These are phyloP conservation scores for Mortierella sp. DNA, from an alignment of 371 early-diverging fungal species.

Conservation along the genomic window DNA sequence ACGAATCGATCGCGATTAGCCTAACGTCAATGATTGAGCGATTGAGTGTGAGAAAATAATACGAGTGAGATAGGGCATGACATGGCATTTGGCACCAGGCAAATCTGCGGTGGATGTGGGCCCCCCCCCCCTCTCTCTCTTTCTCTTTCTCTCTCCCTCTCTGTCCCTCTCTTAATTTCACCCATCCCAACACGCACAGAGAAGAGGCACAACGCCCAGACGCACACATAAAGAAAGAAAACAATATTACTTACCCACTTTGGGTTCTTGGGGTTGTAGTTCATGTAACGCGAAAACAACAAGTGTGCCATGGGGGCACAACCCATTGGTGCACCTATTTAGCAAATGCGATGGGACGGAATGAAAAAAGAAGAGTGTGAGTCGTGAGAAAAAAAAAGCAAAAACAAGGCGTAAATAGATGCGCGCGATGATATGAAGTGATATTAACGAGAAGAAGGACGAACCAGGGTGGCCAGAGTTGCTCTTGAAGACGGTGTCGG, in stretches of 20 bases:
- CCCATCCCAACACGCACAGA: background rate
- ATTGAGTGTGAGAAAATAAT: background rate
- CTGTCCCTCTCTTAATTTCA: no score
- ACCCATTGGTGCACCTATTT: slow-evolving; percentile 95
- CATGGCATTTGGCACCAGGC: no score
- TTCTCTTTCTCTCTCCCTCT: no score
- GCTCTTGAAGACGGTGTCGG: slow-evolving; percentile 96
- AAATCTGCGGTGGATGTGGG: no score
- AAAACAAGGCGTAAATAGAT: background rate
- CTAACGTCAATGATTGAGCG: slow-evolving; percentile 32
- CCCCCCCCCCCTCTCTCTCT: no score
- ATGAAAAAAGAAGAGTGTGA: background rate
- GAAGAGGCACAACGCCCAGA: slow-evolving; percentile 17
- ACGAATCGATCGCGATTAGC: slow-evolving; percentile 98
- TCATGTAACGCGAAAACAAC: slow-evolving; percentile 90
- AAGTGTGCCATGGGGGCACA: slow-evolving; percentile 98
- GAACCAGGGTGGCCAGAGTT: slow-evolving; percentile 98
- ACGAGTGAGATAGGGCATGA: no score
- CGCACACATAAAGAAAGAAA: background rate
- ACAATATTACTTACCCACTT: slow-evolving; percentile 72
- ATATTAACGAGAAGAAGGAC: background rate
- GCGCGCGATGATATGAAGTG: background rate
- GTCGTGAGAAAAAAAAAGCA: slow-evolving; percentile 16
- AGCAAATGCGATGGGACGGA: background rate
- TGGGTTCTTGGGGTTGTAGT: slow-evolving; percentile 89